Evolutionary conservation across 2,329 filamentous ascomycete species (phyloP), one percentile per base, ranked within the genome.

Genomic region (Sclerotinia trifoliorum): DNA sequence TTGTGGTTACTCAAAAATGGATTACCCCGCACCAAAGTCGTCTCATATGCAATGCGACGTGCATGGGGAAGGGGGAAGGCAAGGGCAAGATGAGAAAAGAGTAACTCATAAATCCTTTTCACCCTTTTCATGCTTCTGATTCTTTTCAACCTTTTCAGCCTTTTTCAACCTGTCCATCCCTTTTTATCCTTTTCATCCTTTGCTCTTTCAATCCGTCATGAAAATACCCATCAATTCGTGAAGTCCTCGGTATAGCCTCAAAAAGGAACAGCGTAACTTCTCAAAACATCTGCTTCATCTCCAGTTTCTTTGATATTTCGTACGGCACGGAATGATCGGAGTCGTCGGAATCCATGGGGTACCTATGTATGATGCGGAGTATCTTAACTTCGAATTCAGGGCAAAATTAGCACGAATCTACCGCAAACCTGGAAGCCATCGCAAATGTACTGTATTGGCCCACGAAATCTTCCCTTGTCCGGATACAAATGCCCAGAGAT

Each of bases 1-100:
- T 39, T 26, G 29, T 62, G 21, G 29, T 62, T 62, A 62, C 58
- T 62, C 46, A 15, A 62, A 62, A 62, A 51, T 62, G 58, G 58
- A 62, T 51, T 62, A 62, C 58, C 58, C 58, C 58, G 58, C 58
- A 62, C 58, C 29, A 51, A 51, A 62, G 57, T 51, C 58, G 29
- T 62, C 58, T 51, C 58, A 62, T 51, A 49, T 62, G 58, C 58
- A 7, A 62, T 62, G 42, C 29, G 29, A 62, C 26, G 19, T 24
- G 44, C 56, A 60, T 60, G 44, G 26, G 19, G 24, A 13, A 46
- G n/a, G 44, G 26, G 19, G 24, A 13, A 46, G n/a, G 39, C 44
- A 49, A 49, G 44, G 44, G 57, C 11, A 48, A 17, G n/a, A 39
- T 42, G 32, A 17, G 29, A 62, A 49, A 61, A 35, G 15, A 24